Evolutionary conservation across 345 rosid genomes (phyloP).

Genomic region (Hibiscus mutabilis): DNA sequence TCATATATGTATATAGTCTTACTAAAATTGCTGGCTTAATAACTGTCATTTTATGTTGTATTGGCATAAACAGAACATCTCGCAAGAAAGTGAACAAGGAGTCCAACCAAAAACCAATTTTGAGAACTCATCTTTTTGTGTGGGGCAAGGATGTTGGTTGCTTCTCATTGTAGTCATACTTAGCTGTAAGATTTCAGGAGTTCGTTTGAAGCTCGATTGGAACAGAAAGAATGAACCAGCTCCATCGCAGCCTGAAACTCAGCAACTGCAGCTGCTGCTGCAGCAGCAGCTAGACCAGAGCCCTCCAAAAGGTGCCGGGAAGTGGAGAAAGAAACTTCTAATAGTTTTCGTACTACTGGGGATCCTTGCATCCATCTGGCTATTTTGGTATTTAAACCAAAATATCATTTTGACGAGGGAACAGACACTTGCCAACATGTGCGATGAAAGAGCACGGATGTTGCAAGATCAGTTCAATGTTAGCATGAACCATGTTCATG

Average conservation of each 20-base stretch:
- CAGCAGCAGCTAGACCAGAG: slow-evolving; percentile 38
- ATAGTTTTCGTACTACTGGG: slow-evolving; percentile 45
- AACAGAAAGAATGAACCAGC: slow-evolving; percentile 21
- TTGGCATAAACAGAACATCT: slow-evolving; percentile 32
- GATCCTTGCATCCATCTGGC: slow-evolving; percentile 44
- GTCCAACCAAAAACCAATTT: slow-evolving; percentile 17
- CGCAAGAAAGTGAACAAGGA: slow-evolving; percentile 14
- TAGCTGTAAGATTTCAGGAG: slow-evolving; percentile 30
- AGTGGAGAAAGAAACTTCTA: slow-evolving; percentile 64
- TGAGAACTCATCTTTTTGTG: slow-evolving; percentile 20
- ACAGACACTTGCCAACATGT: slow-evolving; percentile 80
- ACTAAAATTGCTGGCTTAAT: background rate
- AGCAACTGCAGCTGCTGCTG: slow-evolving; percentile 26
- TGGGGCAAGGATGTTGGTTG: slow-evolving; percentile 46
- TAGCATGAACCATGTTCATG: slow-evolving; percentile 94
- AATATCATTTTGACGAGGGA: slow-evolving; percentile 35
- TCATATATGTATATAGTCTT: background rate
- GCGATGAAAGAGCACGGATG: slow-evolving; percentile 93
- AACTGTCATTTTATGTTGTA: slow-evolving; percentile 15
- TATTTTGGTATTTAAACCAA: slow-evolving; percentile 43
- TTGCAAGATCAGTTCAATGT: slow-evolving; percentile 99
- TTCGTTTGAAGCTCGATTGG: slow-evolving; percentile 23
- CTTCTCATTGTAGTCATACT: slow-evolving; percentile 31
- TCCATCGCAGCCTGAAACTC: slow-evolving; percentile 30
- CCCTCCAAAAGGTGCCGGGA: slow-evolving; percentile 52